Conservation (phyloP, 345 rosid genomes). For the Euclidium syriacum region DNA sequence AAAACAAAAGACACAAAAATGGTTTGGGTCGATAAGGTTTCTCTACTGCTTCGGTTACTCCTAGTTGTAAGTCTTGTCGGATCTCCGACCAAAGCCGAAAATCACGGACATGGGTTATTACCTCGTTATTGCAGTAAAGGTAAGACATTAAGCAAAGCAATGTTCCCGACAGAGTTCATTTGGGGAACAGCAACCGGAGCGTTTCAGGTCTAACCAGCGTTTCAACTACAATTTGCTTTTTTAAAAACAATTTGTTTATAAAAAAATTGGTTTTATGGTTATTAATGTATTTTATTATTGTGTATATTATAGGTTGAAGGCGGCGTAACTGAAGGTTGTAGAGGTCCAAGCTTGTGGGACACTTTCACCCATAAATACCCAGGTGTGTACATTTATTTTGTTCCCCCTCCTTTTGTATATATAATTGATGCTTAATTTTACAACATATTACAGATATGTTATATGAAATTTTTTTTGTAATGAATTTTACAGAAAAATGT, state of each 20-base stretch:
- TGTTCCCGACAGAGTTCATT: constrained; percentile 25
- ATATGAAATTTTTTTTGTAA: too few species aligned
- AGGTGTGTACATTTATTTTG: neutral
- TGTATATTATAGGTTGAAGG: constrained; percentile 24
- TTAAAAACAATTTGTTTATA: too few species aligned
- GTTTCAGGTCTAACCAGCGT: constrained; percentile 16
- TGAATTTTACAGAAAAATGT: constrained; percentile 34
- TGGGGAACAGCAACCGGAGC: constrained; percentile 33
- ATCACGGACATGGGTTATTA: too few species aligned
- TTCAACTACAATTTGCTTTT: too few species aligned
- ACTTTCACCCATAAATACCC: constrained; percentile 18
- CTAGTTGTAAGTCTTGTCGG: constrained; percentile 17
- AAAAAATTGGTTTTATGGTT: neutral
- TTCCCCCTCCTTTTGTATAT: neutral
- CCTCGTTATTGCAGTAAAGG: constrained; percentile 17
- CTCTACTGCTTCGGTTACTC: constrained; percentile 18
- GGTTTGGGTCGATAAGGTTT: constrained; percentile 21
- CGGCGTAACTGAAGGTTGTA: constrained; percentile 28
- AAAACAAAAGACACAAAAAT: constrained; percentile 9
- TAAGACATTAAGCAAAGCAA: constrained; percentile 16
- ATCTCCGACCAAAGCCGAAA: constrained; percentile 26
- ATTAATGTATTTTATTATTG: neutral
- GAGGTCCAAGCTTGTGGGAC: constrained; percentile 37
- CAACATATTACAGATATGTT: too few species aligned
- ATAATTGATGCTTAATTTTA: neutral